phyloP scores from a whole-genome alignment of 306 rosid species.

The Trifolium repens region DNA sequence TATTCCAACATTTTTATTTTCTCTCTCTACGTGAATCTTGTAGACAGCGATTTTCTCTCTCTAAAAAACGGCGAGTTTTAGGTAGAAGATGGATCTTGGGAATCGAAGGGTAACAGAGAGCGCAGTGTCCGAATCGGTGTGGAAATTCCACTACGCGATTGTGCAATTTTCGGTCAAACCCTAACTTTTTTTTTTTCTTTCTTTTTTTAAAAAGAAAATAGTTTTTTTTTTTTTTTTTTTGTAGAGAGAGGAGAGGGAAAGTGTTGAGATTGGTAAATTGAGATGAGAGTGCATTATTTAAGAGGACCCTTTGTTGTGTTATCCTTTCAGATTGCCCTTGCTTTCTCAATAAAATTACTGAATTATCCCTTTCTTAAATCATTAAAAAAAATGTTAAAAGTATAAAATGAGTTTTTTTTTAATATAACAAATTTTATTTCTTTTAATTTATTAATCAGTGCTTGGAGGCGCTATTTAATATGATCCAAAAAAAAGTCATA shows the following conservation, averaged over 20 bases:
- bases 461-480: too few relatives aligned
- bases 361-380: not conserved
- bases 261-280: constrained; percentile 16
- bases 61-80: constrained; percentile 54
- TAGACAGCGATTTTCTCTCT: constrained; percentile 48
- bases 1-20: constrained; percentile 17
- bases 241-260: constrained; percentile 9
- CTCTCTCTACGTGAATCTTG: constrained; percentile 33
- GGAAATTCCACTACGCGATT: constrained; percentile 63
- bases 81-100: constrained; percentile 47
- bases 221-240: not conserved
- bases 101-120: constrained; percentile 36
- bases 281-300: not conserved
- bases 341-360: not conserved
- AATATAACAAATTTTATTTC: too few relatives aligned
- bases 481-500: too few relatives aligned
- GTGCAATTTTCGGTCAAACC: constrained; percentile 66
- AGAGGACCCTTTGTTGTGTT: constrained; percentile 7
- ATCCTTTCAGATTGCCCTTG: constrained; percentile 4
- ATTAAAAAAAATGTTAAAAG: too few relatives aligned
- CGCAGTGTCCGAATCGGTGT: constrained; percentile 66
- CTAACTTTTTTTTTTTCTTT: constrained; percentile 51
- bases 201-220: not conserved
- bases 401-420: too few relatives aligned
- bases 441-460: too few relatives aligned